Percentiles rank a stretch among this genome's conserved stretches.
phyloP scores from a whole-genome alignment of 768 basidiomycete species.

The Kwoniella sp. region DNA sequence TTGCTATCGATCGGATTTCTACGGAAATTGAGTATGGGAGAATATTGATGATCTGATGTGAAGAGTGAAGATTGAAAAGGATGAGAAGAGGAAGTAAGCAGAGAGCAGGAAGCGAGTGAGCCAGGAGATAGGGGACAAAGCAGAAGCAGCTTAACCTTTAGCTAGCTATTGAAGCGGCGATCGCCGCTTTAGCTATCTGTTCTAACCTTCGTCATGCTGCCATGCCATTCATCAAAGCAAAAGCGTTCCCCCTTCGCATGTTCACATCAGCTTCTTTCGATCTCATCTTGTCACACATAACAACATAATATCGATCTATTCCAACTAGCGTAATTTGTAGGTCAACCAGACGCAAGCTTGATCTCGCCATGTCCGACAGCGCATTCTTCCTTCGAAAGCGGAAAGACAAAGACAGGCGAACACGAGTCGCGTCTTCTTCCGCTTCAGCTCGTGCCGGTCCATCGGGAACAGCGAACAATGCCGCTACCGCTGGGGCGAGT shows the following conservation, averaged over 20 bases:
- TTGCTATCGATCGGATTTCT: background rate
- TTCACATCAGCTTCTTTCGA: too few relatives aligned
- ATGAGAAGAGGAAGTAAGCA: background rate
- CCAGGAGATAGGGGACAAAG: too few relatives aligned
- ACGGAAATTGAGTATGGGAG: background rate
- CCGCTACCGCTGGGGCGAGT: constrained; percentile 4
- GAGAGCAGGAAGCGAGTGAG: too few relatives aligned
- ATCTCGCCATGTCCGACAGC: constrained; percentile 32
- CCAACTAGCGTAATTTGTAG: too few relatives aligned
- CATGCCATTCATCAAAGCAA: background rate
- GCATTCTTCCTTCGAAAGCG: constrained; percentile 45
- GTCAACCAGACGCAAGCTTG: background rate
- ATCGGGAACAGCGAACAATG: constrained; percentile 1
- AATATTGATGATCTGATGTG: background rate
- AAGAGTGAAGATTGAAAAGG: constrained; percentile 1
- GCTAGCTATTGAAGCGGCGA: background rate
- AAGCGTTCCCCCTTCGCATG: background rate
- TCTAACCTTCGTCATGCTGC: background rate
- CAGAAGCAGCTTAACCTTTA: too few relatives aligned
- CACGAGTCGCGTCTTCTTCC: constrained; percentile 10
- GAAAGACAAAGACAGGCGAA: constrained; percentile 38
- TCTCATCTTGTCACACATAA: too few relatives aligned
- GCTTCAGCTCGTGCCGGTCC: constrained; percentile 10
- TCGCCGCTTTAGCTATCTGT: background rate
- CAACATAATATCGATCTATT: too few relatives aligned